phyloP scores from a whole-genome alignment of 345 rosid genomes.

The Erucastrum elatum region DNA sequence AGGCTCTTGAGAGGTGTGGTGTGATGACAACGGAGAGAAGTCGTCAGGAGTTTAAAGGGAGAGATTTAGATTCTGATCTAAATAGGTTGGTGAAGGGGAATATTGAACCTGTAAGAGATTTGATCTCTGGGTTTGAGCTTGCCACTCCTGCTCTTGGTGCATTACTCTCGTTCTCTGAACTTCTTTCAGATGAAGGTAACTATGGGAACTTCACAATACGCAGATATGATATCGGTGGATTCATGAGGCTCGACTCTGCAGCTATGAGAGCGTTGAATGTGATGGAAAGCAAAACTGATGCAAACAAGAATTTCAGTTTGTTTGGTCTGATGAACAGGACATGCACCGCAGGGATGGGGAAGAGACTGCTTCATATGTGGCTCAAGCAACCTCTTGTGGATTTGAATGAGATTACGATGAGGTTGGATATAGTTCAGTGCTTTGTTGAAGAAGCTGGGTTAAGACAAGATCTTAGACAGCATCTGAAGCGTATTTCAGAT shows the following conservation, averaged over 20 bases:
- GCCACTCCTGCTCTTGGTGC: conserved; percentile 90
- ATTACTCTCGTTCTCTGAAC: conserved; percentile 72
- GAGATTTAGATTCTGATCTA: conserved; percentile 91
- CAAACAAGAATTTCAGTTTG: conserved; percentile 92
- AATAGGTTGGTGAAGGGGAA: conserved; percentile 85
- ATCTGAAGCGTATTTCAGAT: conserved; percentile 85
- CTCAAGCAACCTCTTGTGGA: conserved; percentile 90
- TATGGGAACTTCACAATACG: conserved; percentile 71
- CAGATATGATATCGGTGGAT: conserved; percentile 65
- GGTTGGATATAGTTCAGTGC: conserved; percentile 87
- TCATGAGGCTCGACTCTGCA: conserved; percentile 91
- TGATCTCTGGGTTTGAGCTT: conserved; percentile 76
- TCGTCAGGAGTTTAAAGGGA: conserved; percentile 76
- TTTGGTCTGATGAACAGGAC: conserved; percentile 98
- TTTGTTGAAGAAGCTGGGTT: conserved; percentile 89
- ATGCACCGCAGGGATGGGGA: conserved; percentile 98
- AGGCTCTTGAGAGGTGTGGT: conserved; percentile 67
- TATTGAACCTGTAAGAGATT: conserved; percentile 79
- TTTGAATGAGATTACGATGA: conserved; percentile 65
- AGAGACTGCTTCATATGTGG: conserved; percentile 92
- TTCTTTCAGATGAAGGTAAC: conserved; percentile 79
- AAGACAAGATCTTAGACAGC: conserved; percentile 92
- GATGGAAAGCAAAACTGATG: conserved; percentile 92
- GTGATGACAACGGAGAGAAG: conserved; percentile 93
- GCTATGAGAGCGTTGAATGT: conserved; percentile 96